Evolutionary conservation across 179 eudicot genomes (phyloP), one percentile per base, ranked within the genome.

Genomic region (Silene coronaria): DNA sequence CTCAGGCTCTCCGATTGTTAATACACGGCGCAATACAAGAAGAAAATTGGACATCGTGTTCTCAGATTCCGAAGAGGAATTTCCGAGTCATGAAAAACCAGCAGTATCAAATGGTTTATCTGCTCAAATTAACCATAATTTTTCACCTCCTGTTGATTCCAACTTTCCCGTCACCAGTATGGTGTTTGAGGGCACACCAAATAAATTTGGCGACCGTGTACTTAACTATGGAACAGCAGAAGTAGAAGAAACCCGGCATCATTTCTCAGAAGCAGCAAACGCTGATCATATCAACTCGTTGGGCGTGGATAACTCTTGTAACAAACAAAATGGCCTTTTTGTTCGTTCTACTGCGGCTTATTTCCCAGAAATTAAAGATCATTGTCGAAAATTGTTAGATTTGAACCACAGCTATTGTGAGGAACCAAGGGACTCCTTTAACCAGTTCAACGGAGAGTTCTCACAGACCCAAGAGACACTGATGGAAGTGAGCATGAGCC

Each of bases 1-100:
- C 73, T 81, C 94, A 12, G 86, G 76, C 24, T 90, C 97, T 48
- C 96, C 96, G 70, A 79, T 88, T 79, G 89, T 90, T 79, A 85
- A 82, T 75, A 65, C 80, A 62, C 83, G 88, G 71, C 79, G 87
- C 80, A 88, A 77, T 77, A 77, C 62, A 17, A 79, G 90, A 74
- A 87, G 87, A 79, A 91, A 79, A 82, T 36, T 76, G 27, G 87
- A 82, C 58, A 77, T 83, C 10, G 85, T 95, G 77, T 84, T 82
- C 53, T 91, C 97, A 17, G 90, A 84, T 83, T 95, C 97, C 76
- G 95, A 85, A 77, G 96, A 88, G 17, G 93, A 87, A 38, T 71
- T 78, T 64, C 70, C 65, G 16, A 58, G 70, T 77, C 84, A 75
- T 17, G 82, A 78, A 16, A 67, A 67, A 64, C 83, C 86, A 71